Evolutionary conservation across 2,329 filamentous ascomycete species (phyloP).

Genomic region (Pyrenophora teres): DNA sequence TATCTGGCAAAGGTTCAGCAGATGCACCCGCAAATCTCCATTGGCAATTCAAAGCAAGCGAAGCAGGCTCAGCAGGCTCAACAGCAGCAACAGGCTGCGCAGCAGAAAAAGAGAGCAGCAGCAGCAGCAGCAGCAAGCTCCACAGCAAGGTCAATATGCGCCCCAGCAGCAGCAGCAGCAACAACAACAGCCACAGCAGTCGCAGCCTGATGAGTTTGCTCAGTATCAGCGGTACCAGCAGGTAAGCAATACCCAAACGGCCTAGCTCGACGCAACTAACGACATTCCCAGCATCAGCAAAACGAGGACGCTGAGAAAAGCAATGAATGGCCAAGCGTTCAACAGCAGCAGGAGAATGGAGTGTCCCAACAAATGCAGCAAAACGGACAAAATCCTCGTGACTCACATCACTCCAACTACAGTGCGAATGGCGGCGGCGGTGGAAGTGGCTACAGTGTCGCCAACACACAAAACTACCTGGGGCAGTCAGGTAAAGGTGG

Average conservation of each 20-base stretch:
- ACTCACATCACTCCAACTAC: slow-evolving; percentile 43
- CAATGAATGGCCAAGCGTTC: slow-evolving; percentile 30
- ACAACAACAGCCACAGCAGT: slow-evolving; percentile 40
- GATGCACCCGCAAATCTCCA: slow-evolving; percentile 95
- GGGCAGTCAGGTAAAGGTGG: slow-evolving; percentile 34
- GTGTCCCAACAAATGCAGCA: slow-evolving; percentile 13
- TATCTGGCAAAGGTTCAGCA: slow-evolving; percentile 98
- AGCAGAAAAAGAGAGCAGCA: slow-evolving; percentile 52
- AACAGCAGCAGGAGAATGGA: slow-evolving; percentile 21
- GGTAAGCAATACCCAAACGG: slow-evolving; percentile 10
- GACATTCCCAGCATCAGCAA: slow-evolving; percentile 20
- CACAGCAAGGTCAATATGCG: slow-evolving; percentile 45
- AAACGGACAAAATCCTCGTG: slow-evolving; percentile 29
- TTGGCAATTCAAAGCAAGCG: slow-evolving; percentile 78
- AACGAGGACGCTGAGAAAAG: slow-evolving; percentile 27
- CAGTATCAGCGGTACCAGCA: slow-evolving; percentile 49
- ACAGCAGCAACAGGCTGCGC: slow-evolving; percentile 52
- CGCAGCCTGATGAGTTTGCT: slow-evolving; percentile 46
- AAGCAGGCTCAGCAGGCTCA: slow-evolving; percentile 64
- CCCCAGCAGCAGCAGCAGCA: slow-evolving; percentile 41
- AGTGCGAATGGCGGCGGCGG: slow-evolving; percentile 27
- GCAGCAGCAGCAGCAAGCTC: slow-evolving; percentile 12
- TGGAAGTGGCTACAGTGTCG: slow-evolving; percentile 41
- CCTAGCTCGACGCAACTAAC: background rate
- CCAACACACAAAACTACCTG: slow-evolving; percentile 44